A percentile compares a stretch with the other conserved stretches of the same genome.
phyloP scores from a whole-genome alignment of 352 stramenopile genomes.

The Phytophthora syringae region DNA sequence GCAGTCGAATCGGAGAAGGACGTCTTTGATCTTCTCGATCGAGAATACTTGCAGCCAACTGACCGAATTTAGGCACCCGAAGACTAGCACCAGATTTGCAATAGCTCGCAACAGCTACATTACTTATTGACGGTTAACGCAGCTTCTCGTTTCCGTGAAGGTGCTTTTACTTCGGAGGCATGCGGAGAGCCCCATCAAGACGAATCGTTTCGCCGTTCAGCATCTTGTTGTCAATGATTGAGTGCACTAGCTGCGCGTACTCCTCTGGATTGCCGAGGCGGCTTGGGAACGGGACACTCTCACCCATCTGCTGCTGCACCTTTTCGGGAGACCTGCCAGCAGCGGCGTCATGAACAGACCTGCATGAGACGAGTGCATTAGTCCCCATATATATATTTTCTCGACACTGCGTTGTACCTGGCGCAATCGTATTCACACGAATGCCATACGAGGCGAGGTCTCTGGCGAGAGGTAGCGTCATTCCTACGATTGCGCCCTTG shows the following conservation, averaged over 20 bases:
- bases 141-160: background rate
- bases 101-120: conserved; percentile 9
- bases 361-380: conserved; percentile 19
- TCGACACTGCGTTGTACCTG: too few species aligned
- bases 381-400: too few species aligned
- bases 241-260: conserved; percentile 94
- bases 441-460: conserved; percentile 95
- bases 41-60: conserved; percentile 55
- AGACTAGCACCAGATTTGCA: background rate
- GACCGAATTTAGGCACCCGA: conserved; percentile 43
- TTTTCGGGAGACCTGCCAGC: conserved; percentile 95
- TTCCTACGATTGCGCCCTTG: conserved; percentile 96
- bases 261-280: conserved; percentile 95
- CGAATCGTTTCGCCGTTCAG: conserved; percentile 98
- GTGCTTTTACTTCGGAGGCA: conserved; percentile 88
- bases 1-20: conserved; percentile 64
- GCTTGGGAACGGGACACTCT: conserved; percentile 95
- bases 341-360: conserved; percentile 97
- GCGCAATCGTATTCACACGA: conserved; percentile 97
- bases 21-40: conserved; percentile 55
- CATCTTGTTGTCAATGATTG: conserved; percentile 98
- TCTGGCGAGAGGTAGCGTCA: conserved; percentile 97
- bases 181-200: conserved; percentile 96
- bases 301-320: conserved; percentile 93
- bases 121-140: conserved; percentile 35